These are phyloP conservation scores for Polyporus tsugae DNA, from an alignment of 1,284 basidiomycete genomes.

Conservation along the genomic window DNA sequence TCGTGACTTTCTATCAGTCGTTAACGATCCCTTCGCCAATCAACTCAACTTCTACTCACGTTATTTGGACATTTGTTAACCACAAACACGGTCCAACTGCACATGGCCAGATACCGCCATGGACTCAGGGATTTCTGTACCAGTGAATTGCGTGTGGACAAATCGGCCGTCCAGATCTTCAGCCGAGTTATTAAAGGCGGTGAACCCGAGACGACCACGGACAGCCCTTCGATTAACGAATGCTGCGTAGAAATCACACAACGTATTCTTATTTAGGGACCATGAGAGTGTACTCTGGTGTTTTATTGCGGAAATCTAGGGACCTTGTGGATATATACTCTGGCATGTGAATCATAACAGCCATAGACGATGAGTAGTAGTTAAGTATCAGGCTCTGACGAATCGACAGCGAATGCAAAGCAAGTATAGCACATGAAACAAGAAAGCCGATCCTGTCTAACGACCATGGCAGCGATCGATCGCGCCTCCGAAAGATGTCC, in stretches of 20 bases:
- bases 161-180: too few species aligned
- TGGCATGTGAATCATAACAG: background rate
- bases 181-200: too few species aligned
- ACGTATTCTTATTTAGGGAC: too few species aligned
- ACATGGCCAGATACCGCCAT: too few species aligned
- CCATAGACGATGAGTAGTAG: background rate
- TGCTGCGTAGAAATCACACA: too few species aligned
- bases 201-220: too few species aligned
- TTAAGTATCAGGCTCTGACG: background rate
- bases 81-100: background rate
- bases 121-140: too few species aligned
- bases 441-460: background rate
- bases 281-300: background rate
- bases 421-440: conserved; percentile 5
- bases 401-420: conserved; percentile 45
- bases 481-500: background rate
- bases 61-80: background rate
- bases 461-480: background rate
- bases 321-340: background rate
- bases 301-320: background rate
- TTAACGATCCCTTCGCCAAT: background rate
- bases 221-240: too few species aligned
- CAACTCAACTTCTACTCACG: background rate
- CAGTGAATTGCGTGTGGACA: too few species aligned
- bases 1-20: too few species aligned